A percentile compares a stretch with the other conserved stretches of the same genome.
phyloP scores from a whole-genome alignment of 2,329 filamentous ascomycete genomes.

The Fusarium cicatricum region DNA sequence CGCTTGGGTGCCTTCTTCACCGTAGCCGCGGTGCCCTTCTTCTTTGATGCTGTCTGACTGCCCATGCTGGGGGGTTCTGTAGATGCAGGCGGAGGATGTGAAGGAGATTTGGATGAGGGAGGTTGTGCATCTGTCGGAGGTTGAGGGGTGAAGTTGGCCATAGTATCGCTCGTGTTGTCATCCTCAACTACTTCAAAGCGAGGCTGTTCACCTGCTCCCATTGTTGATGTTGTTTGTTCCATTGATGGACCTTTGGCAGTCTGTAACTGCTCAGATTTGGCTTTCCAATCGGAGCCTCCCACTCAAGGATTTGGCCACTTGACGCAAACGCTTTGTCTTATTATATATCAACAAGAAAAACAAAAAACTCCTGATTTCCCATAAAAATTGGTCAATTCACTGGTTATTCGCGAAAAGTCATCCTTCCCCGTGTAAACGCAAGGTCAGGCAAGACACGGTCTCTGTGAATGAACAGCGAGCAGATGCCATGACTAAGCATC shows the following conservation, averaged over 20 bases:
- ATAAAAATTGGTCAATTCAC: not conserved
- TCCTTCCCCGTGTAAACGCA: slow-evolving; percentile 19
- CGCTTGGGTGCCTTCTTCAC: slow-evolving; percentile 54
- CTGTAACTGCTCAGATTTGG: slow-evolving; percentile 4
- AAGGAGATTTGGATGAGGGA: slow-evolving; percentile 40
- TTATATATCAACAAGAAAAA: not conserved
- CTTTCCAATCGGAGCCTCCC: slow-evolving; percentile 5
- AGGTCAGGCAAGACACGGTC: slow-evolving; percentile 10
- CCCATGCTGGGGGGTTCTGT: slow-evolving; percentile 43
- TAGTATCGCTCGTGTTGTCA: slow-evolving; percentile 39
- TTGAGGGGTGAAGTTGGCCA: slow-evolving; percentile 36
- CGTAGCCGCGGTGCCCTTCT: slow-evolving; percentile 53
- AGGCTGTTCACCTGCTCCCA: slow-evolving; percentile 38
- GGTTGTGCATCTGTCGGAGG: slow-evolving; percentile 29
- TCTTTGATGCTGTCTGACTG: slow-evolving; percentile 43
- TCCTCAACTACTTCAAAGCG: slow-evolving; percentile 41
- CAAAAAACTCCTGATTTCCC: not conserved
- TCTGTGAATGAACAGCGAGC: slow-evolving; percentile 8
- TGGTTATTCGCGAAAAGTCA: not conserved
- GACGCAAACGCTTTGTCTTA: slow-evolving; percentile 22
- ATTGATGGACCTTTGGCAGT: slow-evolving; percentile 32
- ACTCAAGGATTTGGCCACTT: slow-evolving; percentile 24
- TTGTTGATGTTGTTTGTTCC: slow-evolving; percentile 40
- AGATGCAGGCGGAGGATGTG: slow-evolving; percentile 43
- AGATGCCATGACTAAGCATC: slow-evolving; percentile 39